Conservation (phyloP, 805 yeast genomes). For the Spathaspora arborariae region DNA sequence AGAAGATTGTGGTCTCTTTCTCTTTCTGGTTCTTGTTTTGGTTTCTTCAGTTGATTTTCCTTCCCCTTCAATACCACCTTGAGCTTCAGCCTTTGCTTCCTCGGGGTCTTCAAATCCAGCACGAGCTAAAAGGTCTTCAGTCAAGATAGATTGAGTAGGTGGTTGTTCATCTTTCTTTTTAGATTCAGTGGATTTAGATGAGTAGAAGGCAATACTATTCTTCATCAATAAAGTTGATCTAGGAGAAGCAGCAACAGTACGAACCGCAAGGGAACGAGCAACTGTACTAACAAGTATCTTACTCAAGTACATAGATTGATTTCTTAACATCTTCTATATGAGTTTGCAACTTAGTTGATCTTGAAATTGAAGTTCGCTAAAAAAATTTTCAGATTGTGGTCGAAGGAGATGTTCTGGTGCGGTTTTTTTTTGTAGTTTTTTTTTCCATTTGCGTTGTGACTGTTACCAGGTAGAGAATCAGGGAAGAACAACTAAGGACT, state of each 20-base stretch:
- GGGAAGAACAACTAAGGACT: not conserved
- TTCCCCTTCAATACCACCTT: conserved; percentile 8
- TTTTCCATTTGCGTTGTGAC: not conserved
- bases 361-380: not conserved
- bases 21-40: conserved; percentile 21
- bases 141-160: conserved; percentile 42
- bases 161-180: conserved; percentile 11
- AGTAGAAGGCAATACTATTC: not conserved
- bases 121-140: conserved; percentile 75
- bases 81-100: conserved; percentile 12
- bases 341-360: not conserved
- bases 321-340: conserved; percentile 6
- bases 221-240: not conserved
- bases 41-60: conserved; percentile 12
- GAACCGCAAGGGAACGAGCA: conserved; percentile 1
- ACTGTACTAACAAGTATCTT: not conserved
- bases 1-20: conserved; percentile 58
- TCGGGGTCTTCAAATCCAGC: conserved; percentile 69
- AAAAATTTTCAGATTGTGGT: not conserved
- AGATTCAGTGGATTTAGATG: conserved; percentile 1
- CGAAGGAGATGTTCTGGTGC: not conserved
- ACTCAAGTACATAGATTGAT: conserved; percentile 6
- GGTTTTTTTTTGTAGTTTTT: not conserved
- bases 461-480: not conserved
- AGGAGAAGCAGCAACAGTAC: not conserved